These are phyloP conservation scores for Aspergillus felis DNA, from an alignment of 2,329 filamentous ascomycete genomes.

Conservation along the genomic window DNA sequence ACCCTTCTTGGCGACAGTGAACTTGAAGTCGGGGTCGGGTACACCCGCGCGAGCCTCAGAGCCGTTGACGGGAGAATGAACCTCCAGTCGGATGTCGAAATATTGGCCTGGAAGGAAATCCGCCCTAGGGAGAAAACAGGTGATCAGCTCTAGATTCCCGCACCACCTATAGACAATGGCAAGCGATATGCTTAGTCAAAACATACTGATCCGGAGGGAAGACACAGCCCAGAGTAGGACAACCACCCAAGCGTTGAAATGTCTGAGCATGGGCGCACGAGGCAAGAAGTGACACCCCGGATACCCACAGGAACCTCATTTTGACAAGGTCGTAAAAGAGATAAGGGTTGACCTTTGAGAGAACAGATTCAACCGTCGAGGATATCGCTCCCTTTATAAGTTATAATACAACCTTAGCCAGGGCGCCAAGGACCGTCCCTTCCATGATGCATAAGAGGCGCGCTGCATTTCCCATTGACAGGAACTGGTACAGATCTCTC, in stretches of 20 bases:
- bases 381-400: background rate
- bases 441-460: background rate
- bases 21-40: conserved; percentile 66
- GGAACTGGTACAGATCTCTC: background rate
- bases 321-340: background rate
- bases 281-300: conserved; percentile 21
- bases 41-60: conserved; percentile 71
- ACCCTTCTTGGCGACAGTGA: conserved; percentile 67
- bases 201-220: conserved; percentile 56
- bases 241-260: conserved; percentile 54
- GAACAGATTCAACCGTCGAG: background rate
- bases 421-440: background rate
- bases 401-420: background rate
- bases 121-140: conserved; percentile 44
- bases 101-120: conserved; percentile 81
- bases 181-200: background rate
- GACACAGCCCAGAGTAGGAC: conserved; percentile 54
- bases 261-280: conserved; percentile 44
- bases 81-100: conserved; percentile 79
- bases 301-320: conserved; percentile 25
- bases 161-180: background rate
- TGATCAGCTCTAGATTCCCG: background rate
- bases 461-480: background rate
- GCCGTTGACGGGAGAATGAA: conserved; percentile 77
- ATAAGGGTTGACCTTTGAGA: background rate